Evolutionary conservation across 306 rosid genomes (phyloP), one percentile per base, ranked within the genome.

Genomic region (Ammopiptanthus mongolicus): DNA sequence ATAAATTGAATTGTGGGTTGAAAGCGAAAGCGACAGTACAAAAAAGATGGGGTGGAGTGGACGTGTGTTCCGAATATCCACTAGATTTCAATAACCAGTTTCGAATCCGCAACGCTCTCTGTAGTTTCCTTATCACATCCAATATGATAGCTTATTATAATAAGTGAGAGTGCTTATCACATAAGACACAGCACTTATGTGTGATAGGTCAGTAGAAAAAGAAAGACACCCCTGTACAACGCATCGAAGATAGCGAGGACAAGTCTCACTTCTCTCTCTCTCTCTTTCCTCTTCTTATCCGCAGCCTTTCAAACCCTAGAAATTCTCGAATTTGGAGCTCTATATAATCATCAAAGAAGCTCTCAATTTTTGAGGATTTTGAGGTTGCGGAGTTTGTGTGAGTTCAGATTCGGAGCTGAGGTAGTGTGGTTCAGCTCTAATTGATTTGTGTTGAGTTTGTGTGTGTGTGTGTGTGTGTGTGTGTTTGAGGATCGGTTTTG

Each of bases 171-270:
- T 0, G 0, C 79, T 63, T 86, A 81, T 90, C 9, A 11, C 0
- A 82, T 60, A 82, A 19, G 31, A 0, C 0, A 0, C 0, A 0
- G 3, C 0, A 52, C 81, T 75, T 85, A 84, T 91, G 41, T 75
- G 88, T 78, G 91, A 87, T 82, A 68, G 83, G 91, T 80, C 87
- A 73, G 91, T 91, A 77, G 85, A 84, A 82, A 82, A 81, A 63
- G 87, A 75, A 79, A 84, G 86, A 76, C 80, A n/a, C 80, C 61
- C 19, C 17, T 81, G 86, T 78, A 84, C 80, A 86, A 76, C 69
- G 97, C 96, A 86, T 93, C 90, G 90, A 85, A 89, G 89, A 87
- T 81, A 82, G 96, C 91, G 93, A 88, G 90, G 83, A 89, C 84
- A 8, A 80, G 87, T 82, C 82, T 69, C 79, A n/a, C n/a, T n/a